These are phyloP conservation scores for Rosa multiflora DNA, from an alignment of 306 rosid genomes.

Conservation along the genomic window DNA sequence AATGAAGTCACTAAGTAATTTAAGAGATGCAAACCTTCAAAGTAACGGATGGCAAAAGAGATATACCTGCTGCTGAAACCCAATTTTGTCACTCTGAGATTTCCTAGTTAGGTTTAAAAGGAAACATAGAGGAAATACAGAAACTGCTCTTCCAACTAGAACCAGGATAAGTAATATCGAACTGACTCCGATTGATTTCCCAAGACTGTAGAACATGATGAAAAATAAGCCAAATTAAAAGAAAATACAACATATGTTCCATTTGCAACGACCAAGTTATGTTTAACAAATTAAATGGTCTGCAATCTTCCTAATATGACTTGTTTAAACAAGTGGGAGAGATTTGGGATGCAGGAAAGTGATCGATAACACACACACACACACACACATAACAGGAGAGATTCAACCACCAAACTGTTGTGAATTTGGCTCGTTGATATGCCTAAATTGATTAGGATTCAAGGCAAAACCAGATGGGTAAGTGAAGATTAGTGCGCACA, in stretches of 20 bases:
- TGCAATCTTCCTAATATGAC: no score
- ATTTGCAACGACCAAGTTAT: neutral
- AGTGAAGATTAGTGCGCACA: no score
- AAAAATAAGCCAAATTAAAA: slow-evolving; percentile 21
- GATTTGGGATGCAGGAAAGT: no score
- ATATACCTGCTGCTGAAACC: slow-evolving; percentile 55
- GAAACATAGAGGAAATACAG: slow-evolving; percentile 56
- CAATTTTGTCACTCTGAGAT: slow-evolving; percentile 42
- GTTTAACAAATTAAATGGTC: no score
- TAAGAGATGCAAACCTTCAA: slow-evolving; percentile 2
- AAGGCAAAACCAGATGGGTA: no score
- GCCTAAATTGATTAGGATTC: no score
- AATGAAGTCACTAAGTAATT: neutral
- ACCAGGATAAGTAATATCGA: slow-evolving; percentile 48
- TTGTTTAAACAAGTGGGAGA: no score
- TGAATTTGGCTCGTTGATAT: no score
- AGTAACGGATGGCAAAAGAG: neutral
- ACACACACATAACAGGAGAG: no score
- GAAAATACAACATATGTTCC: neutral
- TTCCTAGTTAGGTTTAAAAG: slow-evolving; percentile 47
- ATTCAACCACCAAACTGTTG: no score
- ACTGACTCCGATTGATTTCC: slow-evolving; percentile 44
- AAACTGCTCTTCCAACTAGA: slow-evolving; percentile 65
- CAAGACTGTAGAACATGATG: slow-evolving; percentile 37
- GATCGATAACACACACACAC: no score